phyloP scores from a whole-genome alignment of 2,329 filamentous ascomycete species.

The Talaromyces pinophilus region DNA sequence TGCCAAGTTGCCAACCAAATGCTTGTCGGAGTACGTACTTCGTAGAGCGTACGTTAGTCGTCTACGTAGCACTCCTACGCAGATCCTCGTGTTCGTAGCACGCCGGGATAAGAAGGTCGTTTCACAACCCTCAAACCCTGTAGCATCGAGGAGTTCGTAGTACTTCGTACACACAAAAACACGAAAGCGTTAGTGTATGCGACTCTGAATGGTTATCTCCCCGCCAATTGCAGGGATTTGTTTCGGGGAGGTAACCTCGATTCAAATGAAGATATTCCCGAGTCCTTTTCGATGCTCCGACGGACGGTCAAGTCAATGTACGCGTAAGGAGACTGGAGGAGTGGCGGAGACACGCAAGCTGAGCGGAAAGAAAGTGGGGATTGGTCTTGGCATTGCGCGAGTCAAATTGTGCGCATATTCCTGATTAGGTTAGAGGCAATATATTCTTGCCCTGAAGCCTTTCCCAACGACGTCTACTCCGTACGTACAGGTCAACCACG shows the following conservation, averaged over 20 bases:
- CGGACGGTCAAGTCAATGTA: not conserved
- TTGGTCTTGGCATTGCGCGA: not conserved
- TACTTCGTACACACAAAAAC: not conserved
- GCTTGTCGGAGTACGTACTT: not conserved
- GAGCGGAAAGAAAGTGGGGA: constrained; percentile 5
- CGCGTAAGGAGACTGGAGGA: not conserved
- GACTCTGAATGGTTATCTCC: not conserved
- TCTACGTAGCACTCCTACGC: not conserved
- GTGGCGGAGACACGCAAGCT: constrained; percentile 8
- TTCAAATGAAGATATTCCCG: not conserved
- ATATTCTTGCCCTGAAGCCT: not conserved
- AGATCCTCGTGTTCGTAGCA: not conserved
- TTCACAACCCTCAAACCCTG: not conserved
- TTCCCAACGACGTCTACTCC: not conserved
- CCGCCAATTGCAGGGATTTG: not conserved
- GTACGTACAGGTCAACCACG: not conserved
- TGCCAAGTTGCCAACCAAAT: not conserved
- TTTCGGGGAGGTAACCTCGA: not conserved
- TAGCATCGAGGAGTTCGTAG: not conserved
- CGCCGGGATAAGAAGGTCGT: not conserved
- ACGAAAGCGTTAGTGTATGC: not conserved
- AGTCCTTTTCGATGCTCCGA: not conserved
- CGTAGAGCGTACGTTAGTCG: not conserved
- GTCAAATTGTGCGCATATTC: not conserved
- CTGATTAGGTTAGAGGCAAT: not conserved